These are phyloP conservation scores for Antitrichia curtipendula DNA, from an alignment of 225 moss, liverwort and hornwort genomes.

Conservation along the genomic window DNA sequence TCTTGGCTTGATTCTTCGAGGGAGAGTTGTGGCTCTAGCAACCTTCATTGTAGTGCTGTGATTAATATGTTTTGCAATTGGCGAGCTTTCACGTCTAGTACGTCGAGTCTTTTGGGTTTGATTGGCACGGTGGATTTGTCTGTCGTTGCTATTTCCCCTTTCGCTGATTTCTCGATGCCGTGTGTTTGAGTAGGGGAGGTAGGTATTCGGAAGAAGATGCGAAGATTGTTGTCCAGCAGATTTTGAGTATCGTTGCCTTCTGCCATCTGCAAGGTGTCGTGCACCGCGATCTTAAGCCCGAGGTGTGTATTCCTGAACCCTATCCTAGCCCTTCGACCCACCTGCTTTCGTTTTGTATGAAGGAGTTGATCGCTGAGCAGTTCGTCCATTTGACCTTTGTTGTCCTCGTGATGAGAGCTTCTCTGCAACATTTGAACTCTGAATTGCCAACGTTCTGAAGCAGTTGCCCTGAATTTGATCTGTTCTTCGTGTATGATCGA, in stretches of 20 bases:
- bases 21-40: neutral
- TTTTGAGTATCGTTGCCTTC: slow-evolving; percentile 91
- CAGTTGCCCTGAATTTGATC: neutral
- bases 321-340: neutral
- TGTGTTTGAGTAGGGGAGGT: slow-evolving; percentile 57
- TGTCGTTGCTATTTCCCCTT: neutral
- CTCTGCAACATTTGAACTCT: neutral
- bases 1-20: neutral
- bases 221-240: slow-evolving; percentile 86
- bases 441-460: neutral
- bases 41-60: neutral
- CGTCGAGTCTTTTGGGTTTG: neutral
- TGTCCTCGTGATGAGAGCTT: too few species aligned
- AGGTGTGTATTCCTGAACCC: slow-evolving; percentile 32
- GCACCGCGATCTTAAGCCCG: slow-evolving; percentile 90
- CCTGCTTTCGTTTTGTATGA: neutral
- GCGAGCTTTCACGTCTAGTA: neutral
- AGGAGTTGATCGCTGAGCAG: neutral
- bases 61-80: neutral
- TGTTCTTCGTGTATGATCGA: neutral
- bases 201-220: slow-evolving; percentile 89
- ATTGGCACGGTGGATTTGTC: neutral
- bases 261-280: slow-evolving; percentile 98
- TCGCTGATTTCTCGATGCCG: neutral
- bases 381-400: too few species aligned